Evolutionary conservation across 257 asterid species (phyloP).

Genomic region (Ophiorrhiza pumila): DNA sequence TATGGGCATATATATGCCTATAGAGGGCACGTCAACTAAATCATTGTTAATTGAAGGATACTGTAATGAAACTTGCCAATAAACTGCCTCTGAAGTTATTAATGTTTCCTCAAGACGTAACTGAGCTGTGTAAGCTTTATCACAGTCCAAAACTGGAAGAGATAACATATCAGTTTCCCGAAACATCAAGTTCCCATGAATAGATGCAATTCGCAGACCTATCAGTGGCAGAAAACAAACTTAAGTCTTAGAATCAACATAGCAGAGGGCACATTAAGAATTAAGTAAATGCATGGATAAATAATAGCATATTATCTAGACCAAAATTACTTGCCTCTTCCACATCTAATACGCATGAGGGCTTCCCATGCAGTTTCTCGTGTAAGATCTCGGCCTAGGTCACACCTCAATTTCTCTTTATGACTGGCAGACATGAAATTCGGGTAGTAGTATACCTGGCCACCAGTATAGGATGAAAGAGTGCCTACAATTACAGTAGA

Average conservation of each 20-base stretch:
- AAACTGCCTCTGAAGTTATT: slow-evolving; percentile 46
- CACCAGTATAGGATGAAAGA: slow-evolving; percentile 72
- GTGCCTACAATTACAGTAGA: slow-evolving; percentile 40
- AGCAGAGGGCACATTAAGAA: neutral
- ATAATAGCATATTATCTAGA: neutral
- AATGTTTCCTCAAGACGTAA: slow-evolving; percentile 63
- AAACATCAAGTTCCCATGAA: slow-evolving; percentile 68
- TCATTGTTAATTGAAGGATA: slow-evolving; percentile 37
- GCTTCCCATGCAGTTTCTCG: slow-evolving; percentile 85
- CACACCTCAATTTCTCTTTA: slow-evolving; percentile 59
- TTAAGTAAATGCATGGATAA: neutral
- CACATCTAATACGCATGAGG: slow-evolving; percentile 75
- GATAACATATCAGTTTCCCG: slow-evolving; percentile 60
- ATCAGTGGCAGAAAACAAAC: slow-evolving; percentile 18
- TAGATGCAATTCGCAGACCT: slow-evolving; percentile 71
- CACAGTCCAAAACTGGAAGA: slow-evolving; percentile 77
- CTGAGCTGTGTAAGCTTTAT: slow-evolving; percentile 68
- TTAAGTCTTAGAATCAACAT: slow-evolving; percentile 3
- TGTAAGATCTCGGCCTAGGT: slow-evolving; percentile 63
- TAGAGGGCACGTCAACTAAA: neutral
- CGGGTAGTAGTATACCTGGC: slow-evolving; percentile 74
- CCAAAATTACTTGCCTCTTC: slow-evolving; percentile 45
- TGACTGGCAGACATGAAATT: slow-evolving; percentile 51
- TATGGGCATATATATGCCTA: neutral
- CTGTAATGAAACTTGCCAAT: slow-evolving; percentile 72